phyloP scores from a whole-genome alignment of 1,284 basidiomycete species.

The Leccinum griseonigrum region DNA sequence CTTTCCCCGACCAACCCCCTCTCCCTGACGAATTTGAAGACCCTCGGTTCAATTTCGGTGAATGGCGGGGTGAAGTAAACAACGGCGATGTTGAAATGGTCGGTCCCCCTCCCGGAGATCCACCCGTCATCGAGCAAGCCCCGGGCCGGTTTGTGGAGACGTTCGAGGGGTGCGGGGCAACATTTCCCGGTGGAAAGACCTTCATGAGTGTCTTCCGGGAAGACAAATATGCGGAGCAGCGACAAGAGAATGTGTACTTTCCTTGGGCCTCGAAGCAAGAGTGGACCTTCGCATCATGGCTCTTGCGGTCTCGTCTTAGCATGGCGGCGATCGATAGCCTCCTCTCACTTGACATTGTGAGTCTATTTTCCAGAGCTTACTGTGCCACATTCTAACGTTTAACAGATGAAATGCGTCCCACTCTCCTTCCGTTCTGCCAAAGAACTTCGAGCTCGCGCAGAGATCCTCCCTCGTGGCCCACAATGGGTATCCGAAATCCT shows the following conservation, averaged over 20 bases:
- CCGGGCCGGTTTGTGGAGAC: background rate
- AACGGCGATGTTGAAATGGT: background rate
- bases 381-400: no score
- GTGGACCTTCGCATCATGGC: background rate
- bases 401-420: no score
- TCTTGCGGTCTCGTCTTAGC: background rate
- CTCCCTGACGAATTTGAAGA: background rate
- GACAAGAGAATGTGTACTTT: background rate
- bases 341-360: background rate
- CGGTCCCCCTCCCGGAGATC: background rate
- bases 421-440: no score
- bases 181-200: background rate
- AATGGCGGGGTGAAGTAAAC: background rate
- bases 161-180: background rate
- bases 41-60: background rate
- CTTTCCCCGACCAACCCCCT: background rate
- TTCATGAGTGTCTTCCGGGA: background rate
- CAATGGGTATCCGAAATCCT: no score
- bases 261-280: background rate
- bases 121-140: background rate
- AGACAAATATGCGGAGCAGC: background rate
- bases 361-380: no score
- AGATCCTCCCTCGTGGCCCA: no score
- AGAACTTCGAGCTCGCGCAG: no score
- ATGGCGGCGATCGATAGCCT: background rate